Evolutionary conservation across 1,284 basidiomycete genomes (phyloP).

Genomic region (Sporisorium exsertum): DNA sequence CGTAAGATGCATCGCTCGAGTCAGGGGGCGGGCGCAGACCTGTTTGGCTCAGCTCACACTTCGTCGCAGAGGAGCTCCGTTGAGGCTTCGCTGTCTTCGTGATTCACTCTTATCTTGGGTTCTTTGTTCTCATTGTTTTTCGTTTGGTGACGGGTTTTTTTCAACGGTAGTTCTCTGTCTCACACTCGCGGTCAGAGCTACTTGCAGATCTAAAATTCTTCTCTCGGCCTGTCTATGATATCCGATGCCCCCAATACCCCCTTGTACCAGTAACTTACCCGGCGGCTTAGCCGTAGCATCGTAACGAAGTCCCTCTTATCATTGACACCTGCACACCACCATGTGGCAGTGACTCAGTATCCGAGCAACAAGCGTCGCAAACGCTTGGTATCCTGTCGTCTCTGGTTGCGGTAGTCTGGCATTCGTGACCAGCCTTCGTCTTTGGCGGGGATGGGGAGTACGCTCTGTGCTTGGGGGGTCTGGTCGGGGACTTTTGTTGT

Average conservation of each 20-base stretch:
- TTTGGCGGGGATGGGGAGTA: background rate
- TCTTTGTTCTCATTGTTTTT: background rate
- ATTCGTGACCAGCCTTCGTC: slow-evolving; percentile 38
- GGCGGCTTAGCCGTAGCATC: background rate
- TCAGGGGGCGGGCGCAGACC: slow-evolving; percentile 7
- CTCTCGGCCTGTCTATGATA: background rate
- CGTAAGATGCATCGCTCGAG: slow-evolving; percentile 19
- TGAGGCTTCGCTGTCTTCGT: slow-evolving; percentile 8
- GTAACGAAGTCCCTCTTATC: background rate
- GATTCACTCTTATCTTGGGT: background rate
- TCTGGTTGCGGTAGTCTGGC: slow-evolving; percentile 32
- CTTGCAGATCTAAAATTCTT: background rate
- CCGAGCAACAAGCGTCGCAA: slow-evolving; percentile 28
- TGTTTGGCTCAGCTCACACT: slow-evolving; percentile 1
- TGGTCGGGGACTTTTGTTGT: background rate
- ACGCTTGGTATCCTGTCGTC: slow-evolving; percentile 30
- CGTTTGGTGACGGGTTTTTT: background rate
- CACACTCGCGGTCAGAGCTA: background rate
- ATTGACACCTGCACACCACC: no score
- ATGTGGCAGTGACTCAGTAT: slow-evolving; percentile 10
- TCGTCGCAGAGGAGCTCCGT: slow-evolving; percentile 18
- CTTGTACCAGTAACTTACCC: background rate
- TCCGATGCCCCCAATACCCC: background rate
- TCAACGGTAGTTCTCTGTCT: background rate
- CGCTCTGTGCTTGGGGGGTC: background rate